Conservation (phyloP, 2,329 filamentous ascomycete genomes). For the Mycogone perniciosa region DNA sequence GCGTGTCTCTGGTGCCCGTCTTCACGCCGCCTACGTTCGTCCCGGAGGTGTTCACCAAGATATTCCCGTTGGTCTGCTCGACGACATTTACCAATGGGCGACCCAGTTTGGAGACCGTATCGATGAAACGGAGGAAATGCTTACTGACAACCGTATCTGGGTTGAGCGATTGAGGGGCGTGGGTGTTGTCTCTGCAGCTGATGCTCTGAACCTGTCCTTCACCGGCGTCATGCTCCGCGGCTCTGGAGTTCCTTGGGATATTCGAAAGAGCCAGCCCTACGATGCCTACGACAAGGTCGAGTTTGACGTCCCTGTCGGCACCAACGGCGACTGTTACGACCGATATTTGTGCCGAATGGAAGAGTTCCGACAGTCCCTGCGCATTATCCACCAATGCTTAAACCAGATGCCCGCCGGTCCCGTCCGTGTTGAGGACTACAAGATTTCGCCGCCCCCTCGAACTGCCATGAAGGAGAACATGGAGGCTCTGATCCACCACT, state of each 20-base stretch:
- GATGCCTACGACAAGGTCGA: conserved; percentile 97
- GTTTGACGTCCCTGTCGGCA: conserved; percentile 93
- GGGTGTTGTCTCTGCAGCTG: conserved; percentile 82
- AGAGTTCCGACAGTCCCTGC: conserved; percentile 95
- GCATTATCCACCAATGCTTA: conserved; percentile 97
- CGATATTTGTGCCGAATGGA: conserved; percentile 99
- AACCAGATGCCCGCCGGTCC: conserved; percentile 98
- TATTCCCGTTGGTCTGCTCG: conserved; percentile 84
- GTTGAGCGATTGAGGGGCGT: conserved; percentile 86
- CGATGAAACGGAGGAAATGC: conserved; percentile 96
- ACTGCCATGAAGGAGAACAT: conserved; percentile 99
- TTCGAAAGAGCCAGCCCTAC: conserved; percentile 94
- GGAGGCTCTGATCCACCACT: conserved; percentile 99
- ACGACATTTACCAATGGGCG: conserved; percentile 99
- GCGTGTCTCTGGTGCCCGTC: conserved; percentile 93
- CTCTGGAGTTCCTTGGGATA: conserved; percentile 91
- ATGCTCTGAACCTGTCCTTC: conserved; percentile 96
- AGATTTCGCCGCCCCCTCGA: conserved; percentile 91
- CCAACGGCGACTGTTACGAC: conserved; percentile 98
- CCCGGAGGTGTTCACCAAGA: conserved; percentile 96
- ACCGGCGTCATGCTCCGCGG: conserved; percentile 97
- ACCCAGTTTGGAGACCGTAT: conserved; percentile 98
- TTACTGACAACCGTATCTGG: conserved; percentile 99
- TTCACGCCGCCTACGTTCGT: conserved; percentile 94
- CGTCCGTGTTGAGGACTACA: conserved; percentile 96